Evolutionary conservation across 208 protist species (phyloP).

Genomic region (Acanthamoeba sp.): DNA sequence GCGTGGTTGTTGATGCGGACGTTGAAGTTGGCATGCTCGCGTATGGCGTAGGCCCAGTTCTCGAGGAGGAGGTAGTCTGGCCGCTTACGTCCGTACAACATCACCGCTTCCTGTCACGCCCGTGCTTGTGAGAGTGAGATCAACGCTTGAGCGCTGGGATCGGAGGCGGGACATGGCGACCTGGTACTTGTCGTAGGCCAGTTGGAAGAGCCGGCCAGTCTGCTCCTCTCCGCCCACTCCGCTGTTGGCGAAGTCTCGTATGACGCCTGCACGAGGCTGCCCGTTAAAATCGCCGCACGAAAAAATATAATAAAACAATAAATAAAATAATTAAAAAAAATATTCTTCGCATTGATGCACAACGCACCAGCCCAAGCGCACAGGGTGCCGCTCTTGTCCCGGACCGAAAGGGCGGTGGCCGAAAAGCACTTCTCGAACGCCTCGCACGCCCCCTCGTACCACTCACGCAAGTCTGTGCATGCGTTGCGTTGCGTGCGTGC

Average conservation of each 20-base stretch:
- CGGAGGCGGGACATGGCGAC: background rate
- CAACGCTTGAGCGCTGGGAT: background rate
- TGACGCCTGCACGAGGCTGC: background rate
- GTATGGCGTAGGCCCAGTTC: background rate
- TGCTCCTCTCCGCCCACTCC: background rate
- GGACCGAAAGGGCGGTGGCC: background rate
- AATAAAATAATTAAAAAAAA: no score
- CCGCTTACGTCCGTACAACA: background rate
- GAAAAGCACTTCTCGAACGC: background rate
- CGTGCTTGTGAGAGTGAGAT: no score
- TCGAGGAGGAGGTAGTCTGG: background rate
- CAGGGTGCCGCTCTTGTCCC: background rate
- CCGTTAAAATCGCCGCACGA: no score
- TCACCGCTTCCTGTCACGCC: background rate
- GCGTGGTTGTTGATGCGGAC: background rate
- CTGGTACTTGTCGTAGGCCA: conserved; percentile 22
- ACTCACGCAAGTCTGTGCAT: background rate
- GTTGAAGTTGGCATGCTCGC: conserved; percentile 13
- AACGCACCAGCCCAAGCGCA: background rate
- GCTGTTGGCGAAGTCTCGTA: conserved; percentile 9
- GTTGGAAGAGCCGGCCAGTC: background rate
- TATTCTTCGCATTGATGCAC: no score
- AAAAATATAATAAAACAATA: no score
- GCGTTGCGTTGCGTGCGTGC: no score
- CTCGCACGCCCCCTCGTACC: background rate